Percentiles rank a stretch among this genome's conserved stretches.
Evolutionary conservation across 2,329 filamentous ascomycete genomes (phyloP).

Genomic region (Trichophyton simii): DNA sequence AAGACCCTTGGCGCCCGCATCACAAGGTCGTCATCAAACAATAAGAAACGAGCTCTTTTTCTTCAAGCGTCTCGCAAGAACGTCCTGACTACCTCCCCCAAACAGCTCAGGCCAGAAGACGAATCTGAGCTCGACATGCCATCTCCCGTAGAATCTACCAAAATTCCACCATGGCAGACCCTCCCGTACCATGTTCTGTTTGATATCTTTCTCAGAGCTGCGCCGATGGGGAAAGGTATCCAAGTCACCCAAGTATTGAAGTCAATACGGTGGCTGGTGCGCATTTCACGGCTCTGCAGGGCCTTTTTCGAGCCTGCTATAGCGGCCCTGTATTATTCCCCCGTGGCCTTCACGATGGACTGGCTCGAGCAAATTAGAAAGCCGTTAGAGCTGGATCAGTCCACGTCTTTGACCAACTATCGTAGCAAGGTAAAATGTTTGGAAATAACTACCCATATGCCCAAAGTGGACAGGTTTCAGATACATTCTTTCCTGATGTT

Average conservation of each 20-base stretch:
- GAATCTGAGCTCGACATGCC: constrained; percentile 7
- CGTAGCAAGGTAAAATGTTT: constrained; percentile 57
- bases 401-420: constrained; percentile 49
- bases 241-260: constrained; percentile 38
- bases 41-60: constrained; percentile 9
- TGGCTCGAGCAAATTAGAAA: constrained; percentile 37
- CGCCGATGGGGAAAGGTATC: constrained; percentile 24
- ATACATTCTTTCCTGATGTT: constrained; percentile 48
- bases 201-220: constrained; percentile 57
- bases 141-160: constrained; percentile 17
- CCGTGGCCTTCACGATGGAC: constrained; percentile 46
- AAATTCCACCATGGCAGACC: constrained; percentile 45
- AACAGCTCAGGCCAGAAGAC: constrained; percentile 5
- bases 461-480: constrained; percentile 35
- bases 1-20: neutral
- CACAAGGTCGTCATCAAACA: constrained; percentile 8
- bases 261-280: constrained; percentile 47
- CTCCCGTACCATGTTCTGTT: constrained; percentile 58
- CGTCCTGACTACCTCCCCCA: constrained; percentile 6
- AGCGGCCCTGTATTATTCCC: constrained; percentile 57
- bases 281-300: constrained; percentile 50
- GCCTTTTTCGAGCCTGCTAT: constrained; percentile 60
- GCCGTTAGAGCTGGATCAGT: constrained; percentile 44
- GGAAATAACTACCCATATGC: constrained; percentile 53
- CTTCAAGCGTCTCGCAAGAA: constrained; percentile 8